phyloP scores from a whole-genome alignment of 208 protist species.

The Willaertia magna region DNA sequence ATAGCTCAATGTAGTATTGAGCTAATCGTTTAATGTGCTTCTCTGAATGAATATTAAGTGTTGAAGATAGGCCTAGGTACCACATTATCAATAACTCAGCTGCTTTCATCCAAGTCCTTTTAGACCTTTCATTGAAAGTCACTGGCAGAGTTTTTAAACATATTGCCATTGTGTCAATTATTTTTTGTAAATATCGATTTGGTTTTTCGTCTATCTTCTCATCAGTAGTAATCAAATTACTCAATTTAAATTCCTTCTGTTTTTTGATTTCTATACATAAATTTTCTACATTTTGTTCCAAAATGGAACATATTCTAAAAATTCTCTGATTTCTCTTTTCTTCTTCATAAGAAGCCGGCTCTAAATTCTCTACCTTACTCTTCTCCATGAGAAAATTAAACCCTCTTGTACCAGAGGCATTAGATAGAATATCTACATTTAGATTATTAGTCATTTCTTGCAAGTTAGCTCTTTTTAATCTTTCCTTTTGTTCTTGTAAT shows the following conservation, averaged over 20 bases:
- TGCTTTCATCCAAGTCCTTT: not conserved
- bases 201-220: no score
- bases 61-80: not conserved
- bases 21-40: not conserved
- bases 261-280: not conserved
- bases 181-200: not conserved
- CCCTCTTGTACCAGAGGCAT: no score
- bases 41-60: not conserved
- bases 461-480: not conserved
- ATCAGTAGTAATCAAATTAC: not conserved
- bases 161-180: not conserved
- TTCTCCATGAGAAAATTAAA: no score
- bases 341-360: no score
- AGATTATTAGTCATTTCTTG: no score
- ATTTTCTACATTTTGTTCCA: not conserved
- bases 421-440: no score
- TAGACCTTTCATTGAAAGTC: not conserved
- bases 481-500: not conserved
- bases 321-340: not conserved
- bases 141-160: not conserved
- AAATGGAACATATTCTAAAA: not conserved
- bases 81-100: not conserved
- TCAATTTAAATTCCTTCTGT: not conserved
- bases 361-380: not conserved
- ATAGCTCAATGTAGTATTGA: not conserved